Base-by-base conservation (phyloP, 768 basidiomycete genomes). In the Lactarius sanguifluus region DNA sequence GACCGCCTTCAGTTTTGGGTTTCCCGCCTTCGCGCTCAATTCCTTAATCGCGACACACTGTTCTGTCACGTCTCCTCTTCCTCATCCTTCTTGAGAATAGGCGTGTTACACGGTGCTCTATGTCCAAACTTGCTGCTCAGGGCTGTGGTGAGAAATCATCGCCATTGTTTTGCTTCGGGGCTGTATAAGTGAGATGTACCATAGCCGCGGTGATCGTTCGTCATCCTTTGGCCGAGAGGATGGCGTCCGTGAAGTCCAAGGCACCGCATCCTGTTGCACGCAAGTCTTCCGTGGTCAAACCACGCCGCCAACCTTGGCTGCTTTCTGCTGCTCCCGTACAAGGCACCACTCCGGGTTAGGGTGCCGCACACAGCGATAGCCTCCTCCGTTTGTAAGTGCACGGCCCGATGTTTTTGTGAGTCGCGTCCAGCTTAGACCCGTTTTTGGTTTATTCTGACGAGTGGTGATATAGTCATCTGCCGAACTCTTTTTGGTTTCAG, bases 51-150 rank as follows among this genome's bases (percentile, higher is more conserved):
- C 23, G 12, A 13, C 47, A 25, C 23, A 32, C 30, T n/a, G 30
- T 15, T 52, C n/a, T 36, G 36, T 30, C 36, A 67, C 47, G 66
- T 41, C 57, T 20, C 55, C 52, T 59, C 4, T 23, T 67, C 66
- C 34, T 67, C 32, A 28, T 67, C 50, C 66, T 63, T 38, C 18
- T 34, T 9, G 52, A 67, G 58, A 67, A 56, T 25, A 67, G 57
- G 61, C 57, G 66, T 64, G 41, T 67, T 23, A 64, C 66, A 47
- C 62, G 57, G 30, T 32, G 30, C 52, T 55, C 66, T 18, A 36
- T 63, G 50, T 63, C 61, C 23, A 63, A 47, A 45, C 8, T 64
- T 13, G 62, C 58, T 13, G 57, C 58, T 12, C 52, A 45, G 41
- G 50, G 62, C 34, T n/a, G 25, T 28, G 28, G 66, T 67, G 36